Base-by-base conservation (phyloP, 108 stramenopile species). In the Pseudonitzschia pungens region DNA sequence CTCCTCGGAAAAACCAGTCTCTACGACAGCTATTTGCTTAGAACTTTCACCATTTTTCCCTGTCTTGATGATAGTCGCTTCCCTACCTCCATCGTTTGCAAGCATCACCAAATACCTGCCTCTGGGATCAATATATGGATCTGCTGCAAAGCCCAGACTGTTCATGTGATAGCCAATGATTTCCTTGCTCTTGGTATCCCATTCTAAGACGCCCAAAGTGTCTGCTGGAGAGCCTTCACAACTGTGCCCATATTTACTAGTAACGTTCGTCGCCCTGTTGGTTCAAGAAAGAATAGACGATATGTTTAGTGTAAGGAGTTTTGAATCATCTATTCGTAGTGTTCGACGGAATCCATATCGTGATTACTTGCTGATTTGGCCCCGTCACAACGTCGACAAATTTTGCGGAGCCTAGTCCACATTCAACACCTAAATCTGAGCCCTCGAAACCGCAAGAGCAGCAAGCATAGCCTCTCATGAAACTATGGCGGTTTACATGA, bases 401-500 rank as follows among this genome's bases (percentile, higher is more conserved):
- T 26, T 27, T 56, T 20, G 55, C 16, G 26, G 55, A 26, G 21
- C 55, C 55, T 56, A 12, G 14, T 20, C 55, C 55, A 27, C 55
- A 56, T 27, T 56, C 55, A 12, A 56, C 20, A 20, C 55, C 55
- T 56, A 56, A 20, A 56, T 56, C 55, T 10, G 55, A 56, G 55
- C 55, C 55, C 26, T 56, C 55, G 26, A 56, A 56, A 56, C 55
- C 55, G 20, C 55, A 56, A 27, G 55, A 56, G 55, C 55, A 56
- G 55, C 55, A 56, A 27, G 20, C 55, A 27, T 56, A 56, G 20
- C 55, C 55, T 56, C 55, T 56, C 55, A 56, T 56, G 26, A 56
- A 56, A 10, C 14, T 56, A 0, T 56, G 55, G 20, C 26, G 14
- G 55, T 56, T 56, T 56, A 14, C 20, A 27, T 56, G 55, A 56